Conservation (phyloP, 2,329 filamentous ascomycete genomes). For the Hymenoscyphus infarciens region DNA sequence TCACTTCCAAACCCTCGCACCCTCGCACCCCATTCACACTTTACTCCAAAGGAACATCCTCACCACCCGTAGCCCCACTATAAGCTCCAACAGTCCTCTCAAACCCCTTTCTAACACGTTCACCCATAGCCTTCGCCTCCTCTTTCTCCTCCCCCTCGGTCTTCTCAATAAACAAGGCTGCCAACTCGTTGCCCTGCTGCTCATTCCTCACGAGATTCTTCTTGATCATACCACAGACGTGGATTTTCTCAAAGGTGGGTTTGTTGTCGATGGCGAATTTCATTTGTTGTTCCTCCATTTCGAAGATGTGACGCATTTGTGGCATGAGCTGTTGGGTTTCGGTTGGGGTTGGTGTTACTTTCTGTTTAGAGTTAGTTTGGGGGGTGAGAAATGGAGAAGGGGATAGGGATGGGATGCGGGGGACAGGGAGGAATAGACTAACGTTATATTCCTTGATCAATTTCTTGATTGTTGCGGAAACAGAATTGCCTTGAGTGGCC, state of each 20-base stretch:
- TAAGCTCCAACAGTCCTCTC: conserved; percentile 19
- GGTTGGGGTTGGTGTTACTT: conserved; percentile 18
- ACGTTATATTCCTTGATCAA: conserved; percentile 31
- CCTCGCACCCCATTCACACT: conserved; percentile 19
- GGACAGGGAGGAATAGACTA: background rate
- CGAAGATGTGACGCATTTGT: conserved; percentile 27
- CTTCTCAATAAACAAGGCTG: background rate
- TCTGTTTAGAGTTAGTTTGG: conserved; percentile 14
- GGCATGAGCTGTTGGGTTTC: conserved; percentile 27
- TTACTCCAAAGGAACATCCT: conserved; percentile 30
- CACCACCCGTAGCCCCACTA: conserved; percentile 20
- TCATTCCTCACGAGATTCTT: conserved; percentile 1
- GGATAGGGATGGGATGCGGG: background rate
- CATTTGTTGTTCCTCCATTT: conserved; percentile 29
- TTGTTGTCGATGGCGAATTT: conserved; percentile 25
- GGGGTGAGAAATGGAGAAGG: background rate
- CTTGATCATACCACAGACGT: conserved; percentile 6
- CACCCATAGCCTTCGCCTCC: conserved; percentile 3
- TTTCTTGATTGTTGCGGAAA: conserved; percentile 31
- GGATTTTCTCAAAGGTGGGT: conserved; percentile 17
- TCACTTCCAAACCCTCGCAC: background rate
- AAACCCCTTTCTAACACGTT: background rate
- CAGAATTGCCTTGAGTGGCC: conserved; percentile 31
- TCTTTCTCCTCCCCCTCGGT: background rate
- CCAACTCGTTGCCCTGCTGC: background rate